Conservation (phyloP, 2,329 filamentous ascomycete species). For the Domatiomyces globalis region DNA sequence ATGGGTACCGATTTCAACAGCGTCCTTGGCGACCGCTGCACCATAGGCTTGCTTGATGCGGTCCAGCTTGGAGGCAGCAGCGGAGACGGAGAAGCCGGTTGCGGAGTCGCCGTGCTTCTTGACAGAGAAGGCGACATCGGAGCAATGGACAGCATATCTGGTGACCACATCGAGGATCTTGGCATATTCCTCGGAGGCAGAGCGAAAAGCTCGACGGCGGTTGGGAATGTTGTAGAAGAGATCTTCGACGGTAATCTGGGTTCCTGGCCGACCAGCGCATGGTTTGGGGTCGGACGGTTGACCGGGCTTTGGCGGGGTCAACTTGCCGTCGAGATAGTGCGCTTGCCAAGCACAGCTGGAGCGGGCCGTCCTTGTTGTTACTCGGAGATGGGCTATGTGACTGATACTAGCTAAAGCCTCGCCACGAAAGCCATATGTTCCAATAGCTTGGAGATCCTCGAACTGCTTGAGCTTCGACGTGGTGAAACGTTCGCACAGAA, state of each 20-base stretch:
- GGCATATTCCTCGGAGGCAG: slow-evolving; percentile 84
- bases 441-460: slow-evolving; percentile 78
- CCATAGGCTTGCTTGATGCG: slow-evolving; percentile 86
- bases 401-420: slow-evolving; percentile 96
- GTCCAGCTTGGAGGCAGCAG: slow-evolving; percentile 58
- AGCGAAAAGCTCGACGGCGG: slow-evolving; percentile 76
- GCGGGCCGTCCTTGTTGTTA: slow-evolving; percentile 84
- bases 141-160: slow-evolving; percentile 82
- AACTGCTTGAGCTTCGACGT: slow-evolving; percentile 92
- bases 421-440: slow-evolving; percentile 93
- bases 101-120: slow-evolving; percentile 89
- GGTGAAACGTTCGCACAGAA: slow-evolving; percentile 90
- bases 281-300: slow-evolving; percentile 75
- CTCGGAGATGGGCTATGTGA: slow-evolving; percentile 88
- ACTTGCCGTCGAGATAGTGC: slow-evolving; percentile 68
- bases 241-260: slow-evolving; percentile 92
- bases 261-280: slow-evolving; percentile 74
- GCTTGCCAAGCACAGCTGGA: slow-evolving; percentile 84
- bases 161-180: slow-evolving; percentile 95
- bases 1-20: slow-evolving; percentile 58
- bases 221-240: slow-evolving; percentile 94
- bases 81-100: slow-evolving; percentile 64
- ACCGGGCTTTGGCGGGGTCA: slow-evolving; percentile 73
- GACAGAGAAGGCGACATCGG: slow-evolving; percentile 84
- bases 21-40: slow-evolving; percentile 68